Evolutionary conservation across 73 alveolate genomes (phyloP).

Genomic region (Effrenium voratum): DNA sequence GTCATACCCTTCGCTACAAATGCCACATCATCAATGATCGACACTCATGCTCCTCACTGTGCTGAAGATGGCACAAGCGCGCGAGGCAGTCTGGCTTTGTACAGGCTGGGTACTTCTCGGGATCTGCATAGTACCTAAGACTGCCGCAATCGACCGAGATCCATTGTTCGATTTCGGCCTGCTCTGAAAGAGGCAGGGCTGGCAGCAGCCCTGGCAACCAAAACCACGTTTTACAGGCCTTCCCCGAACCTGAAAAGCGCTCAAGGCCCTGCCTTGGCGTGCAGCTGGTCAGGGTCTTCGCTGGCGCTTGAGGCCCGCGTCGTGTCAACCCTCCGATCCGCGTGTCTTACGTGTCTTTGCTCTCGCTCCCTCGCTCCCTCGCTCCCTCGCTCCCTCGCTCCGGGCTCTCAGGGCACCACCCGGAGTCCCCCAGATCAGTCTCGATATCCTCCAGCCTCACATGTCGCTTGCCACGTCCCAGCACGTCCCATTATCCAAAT

Average conservation of each 20-base stretch:
- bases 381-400: not conserved
- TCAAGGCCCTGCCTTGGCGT: not conserved
- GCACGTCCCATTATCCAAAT: not conserved
- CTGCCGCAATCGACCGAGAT: not conserved
- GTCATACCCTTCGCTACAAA: no score
- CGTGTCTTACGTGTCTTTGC: not conserved
- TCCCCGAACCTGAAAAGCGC: no score
- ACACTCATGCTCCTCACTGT: slow-evolving; percentile 51
- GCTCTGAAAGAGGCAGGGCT: slow-evolving; percentile 41
- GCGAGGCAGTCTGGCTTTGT: slow-evolving; percentile 38
- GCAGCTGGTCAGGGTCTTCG: slow-evolving; percentile 9
- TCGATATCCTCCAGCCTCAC: not conserved
- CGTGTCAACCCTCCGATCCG: not conserved
- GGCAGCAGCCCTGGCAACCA: slow-evolving; percentile 29
- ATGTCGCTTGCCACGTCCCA: not conserved
- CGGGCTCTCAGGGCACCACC: not conserved
- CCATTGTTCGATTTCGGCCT: not conserved
- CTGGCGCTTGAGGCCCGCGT: slow-evolving; percentile 6
- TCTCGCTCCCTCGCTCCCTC: not conserved
- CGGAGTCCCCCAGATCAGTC: not conserved
- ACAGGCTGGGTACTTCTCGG: slow-evolving; percentile 32
- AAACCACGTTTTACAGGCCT: not conserved
- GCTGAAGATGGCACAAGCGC: slow-evolving; percentile 24
- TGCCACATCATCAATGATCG: no score
- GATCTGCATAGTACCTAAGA: slow-evolving; percentile 21